Evolutionary conservation across 495 filamentous ascomycete genomes (phyloP).

Genomic region (Hyaloscypha finlandica): DNA sequence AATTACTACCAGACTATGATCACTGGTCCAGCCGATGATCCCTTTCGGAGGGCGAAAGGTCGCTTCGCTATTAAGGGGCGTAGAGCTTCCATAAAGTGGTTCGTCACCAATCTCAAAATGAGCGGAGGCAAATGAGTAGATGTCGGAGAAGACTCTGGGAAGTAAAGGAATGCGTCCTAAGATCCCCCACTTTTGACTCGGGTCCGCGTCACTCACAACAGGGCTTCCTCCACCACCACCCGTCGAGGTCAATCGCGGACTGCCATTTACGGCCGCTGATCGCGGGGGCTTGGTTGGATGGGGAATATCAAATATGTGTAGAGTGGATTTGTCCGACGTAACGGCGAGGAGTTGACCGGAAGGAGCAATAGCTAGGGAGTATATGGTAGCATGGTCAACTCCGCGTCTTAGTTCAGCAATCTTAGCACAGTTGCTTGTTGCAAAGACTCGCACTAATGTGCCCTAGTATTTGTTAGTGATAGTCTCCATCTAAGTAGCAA

Average conservation of each 20-base stretch:
- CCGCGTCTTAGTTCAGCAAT: slow-evolving; percentile 84
- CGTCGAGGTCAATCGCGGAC: slow-evolving; percentile 25
- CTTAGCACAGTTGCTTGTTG: slow-evolving; percentile 73
- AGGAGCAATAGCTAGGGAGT: slow-evolving; percentile 84
- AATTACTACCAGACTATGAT: slow-evolving; percentile 69
- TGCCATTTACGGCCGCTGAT: slow-evolving; percentile 13
- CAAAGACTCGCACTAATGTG: slow-evolving; percentile 83
- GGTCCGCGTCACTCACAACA: slow-evolving; percentile 42
- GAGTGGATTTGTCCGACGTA: slow-evolving; percentile 94
- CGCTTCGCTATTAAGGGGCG: slow-evolving; percentile 42
- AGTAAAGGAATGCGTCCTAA: slow-evolving; percentile 76
- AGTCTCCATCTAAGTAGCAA: slow-evolving; percentile 16
- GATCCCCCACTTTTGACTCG: slow-evolving; percentile 76
- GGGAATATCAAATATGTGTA: slow-evolving; percentile 85
- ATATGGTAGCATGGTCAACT: slow-evolving; percentile 84
- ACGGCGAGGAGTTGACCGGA: slow-evolving; percentile 77
- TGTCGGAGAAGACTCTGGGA: slow-evolving; percentile 78
- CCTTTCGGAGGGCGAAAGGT: slow-evolving; percentile 67
- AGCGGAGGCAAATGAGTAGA: slow-evolving; percentile 74
- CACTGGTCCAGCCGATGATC: slow-evolving; percentile 72
- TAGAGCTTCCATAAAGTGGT: slow-evolving; percentile 41
- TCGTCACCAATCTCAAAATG: slow-evolving; percentile 83
- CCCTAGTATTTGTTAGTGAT: slow-evolving; percentile 52
- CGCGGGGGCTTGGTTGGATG: slow-evolving; percentile 38
- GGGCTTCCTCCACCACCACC: slow-evolving; percentile 21